phyloP scores from a whole-genome alignment of 306 rosid species.

The Fragaria nilgerrensis region DNA sequence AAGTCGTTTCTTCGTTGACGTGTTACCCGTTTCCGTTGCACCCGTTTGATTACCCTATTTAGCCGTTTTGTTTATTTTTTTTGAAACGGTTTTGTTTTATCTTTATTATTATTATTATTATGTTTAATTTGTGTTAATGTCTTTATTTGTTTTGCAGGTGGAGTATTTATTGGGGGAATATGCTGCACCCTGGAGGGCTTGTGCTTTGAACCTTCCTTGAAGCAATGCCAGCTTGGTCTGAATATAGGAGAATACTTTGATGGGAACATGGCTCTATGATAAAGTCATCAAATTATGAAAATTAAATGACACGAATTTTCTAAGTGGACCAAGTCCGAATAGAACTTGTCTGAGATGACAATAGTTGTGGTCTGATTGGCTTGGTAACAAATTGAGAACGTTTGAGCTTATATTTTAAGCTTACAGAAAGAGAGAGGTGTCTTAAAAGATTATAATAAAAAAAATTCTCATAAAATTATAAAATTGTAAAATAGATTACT shows the following conservation, averaged over 20 bases:
- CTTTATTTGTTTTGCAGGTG: conserved; percentile 38
- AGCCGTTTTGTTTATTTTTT: not conserved
- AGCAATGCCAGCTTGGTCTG: not conserved
- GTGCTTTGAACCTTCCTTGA: not conserved
- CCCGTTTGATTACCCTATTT: not conserved
- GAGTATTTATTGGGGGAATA: not conserved
- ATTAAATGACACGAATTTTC: not conserved
- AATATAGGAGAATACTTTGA: too few species aligned
- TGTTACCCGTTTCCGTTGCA: not conserved
- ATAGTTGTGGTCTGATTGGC: too few species aligned
- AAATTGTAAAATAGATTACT: too few species aligned
- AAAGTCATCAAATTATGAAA: not conserved
- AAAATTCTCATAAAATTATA: too few species aligned
- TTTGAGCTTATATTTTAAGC: too few species aligned
- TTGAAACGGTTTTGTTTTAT: not conserved
- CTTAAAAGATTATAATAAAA: too few species aligned
- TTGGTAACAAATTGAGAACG: too few species aligned
- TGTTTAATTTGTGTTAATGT: conserved; percentile 9
- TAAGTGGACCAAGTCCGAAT: too few species aligned
- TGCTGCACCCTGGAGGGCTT: not conserved
- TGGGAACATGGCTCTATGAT: too few species aligned
- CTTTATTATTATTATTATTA: too few species aligned
- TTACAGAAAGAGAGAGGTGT: too few species aligned
- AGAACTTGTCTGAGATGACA: too few species aligned
- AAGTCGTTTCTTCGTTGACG: not conserved